Percentiles rank a stretch among this genome's conserved stretches.
Conservation (phyloP, 2,329 filamentous ascomycete genomes). For the Cylindrodendrum hubeiense region DNA sequence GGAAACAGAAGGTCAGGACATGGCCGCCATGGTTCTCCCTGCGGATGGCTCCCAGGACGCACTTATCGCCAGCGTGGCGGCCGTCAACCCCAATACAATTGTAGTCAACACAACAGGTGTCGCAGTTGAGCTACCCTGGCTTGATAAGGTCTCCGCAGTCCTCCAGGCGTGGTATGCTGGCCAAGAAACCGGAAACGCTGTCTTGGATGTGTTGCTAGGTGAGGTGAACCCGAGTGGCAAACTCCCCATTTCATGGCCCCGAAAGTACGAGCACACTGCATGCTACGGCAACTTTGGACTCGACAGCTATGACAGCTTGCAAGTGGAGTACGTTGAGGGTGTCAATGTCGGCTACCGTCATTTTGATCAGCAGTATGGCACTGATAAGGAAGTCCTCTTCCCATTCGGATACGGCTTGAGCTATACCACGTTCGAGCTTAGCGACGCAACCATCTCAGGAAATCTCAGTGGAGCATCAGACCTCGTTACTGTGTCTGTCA, state of each 20-base stretch:
- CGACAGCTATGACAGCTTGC: background rate
- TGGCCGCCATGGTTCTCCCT: conserved; percentile 78
- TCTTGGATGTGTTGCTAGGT: conserved; percentile 67
- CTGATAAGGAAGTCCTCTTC: conserved; percentile 11
- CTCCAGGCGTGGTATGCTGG: conserved; percentile 75
- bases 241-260: conserved; percentile 24
- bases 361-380: conserved; percentile 6
- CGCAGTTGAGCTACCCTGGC: conserved; percentile 68
- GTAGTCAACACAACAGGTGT: conserved; percentile 74
- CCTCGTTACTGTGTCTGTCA: background rate
- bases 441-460: background rate
- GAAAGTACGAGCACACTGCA: conserved; percentile 9
- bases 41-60: conserved; percentile 66
- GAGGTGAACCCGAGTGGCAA: conserved; percentile 19
- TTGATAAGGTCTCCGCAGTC: conserved; percentile 65
- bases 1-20: conserved; percentile 69
- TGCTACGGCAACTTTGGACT: conserved; percentile 19
- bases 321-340: conserved; percentile 23
- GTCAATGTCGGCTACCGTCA: conserved; percentile 16
- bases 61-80: conserved; percentile 66
- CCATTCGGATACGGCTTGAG: conserved; percentile 19
- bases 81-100: conserved; percentile 67
- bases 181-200: conserved; percentile 74
- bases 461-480: background rate
- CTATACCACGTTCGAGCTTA: conserved; percentile 11